Conservation (phyloP, 1,139 yeast species). For the Zygosaccharomyces sapae region DNA sequence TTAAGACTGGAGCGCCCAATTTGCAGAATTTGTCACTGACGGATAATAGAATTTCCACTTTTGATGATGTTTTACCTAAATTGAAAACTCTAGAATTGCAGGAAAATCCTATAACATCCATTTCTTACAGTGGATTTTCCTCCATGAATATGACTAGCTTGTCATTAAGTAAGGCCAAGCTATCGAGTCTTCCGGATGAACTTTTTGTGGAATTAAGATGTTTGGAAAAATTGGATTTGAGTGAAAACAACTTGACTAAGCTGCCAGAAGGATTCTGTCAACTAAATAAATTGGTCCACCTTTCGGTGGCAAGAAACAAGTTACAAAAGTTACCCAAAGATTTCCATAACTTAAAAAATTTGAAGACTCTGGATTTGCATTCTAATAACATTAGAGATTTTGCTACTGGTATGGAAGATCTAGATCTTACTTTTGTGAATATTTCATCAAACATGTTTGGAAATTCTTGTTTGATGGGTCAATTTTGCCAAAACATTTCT, state of each 20-base stretch:
- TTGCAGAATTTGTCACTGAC: conserved; percentile 72
- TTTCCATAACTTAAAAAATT: conserved; percentile 55
- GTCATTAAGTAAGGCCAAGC: conserved; percentile 76
- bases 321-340: conserved; percentile 67
- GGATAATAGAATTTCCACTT: conserved; percentile 70
- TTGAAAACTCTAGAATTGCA: conserved; percentile 55
- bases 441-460: conserved; percentile 74
- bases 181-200: conserved; percentile 65
- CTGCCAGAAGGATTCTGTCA: conserved; percentile 67
- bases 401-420: conserved; percentile 65
- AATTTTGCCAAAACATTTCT: conserved; percentile 26
- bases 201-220: conserved; percentile 60
- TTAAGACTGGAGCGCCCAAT: conserved; percentile 60
- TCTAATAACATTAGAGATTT: conserved; percentile 72
- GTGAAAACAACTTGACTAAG: conserved; percentile 75
- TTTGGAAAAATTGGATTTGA: conserved; percentile 70
- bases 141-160: conserved; percentile 64
- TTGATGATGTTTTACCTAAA: conserved; percentile 57
- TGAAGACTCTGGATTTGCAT: conserved; percentile 75
- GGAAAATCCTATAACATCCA: conserved; percentile 77
- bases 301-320: conserved; percentile 74
- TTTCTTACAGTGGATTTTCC: conserved; percentile 55
- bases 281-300: conserved; percentile 54
- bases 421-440: conserved; percentile 60
- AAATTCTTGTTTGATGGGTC: conserved; percentile 26